These are phyloP conservation scores for Cystobasidium sp. DNA, from an alignment of 1,284 basidiomycete species.

Conservation along the genomic window DNA sequence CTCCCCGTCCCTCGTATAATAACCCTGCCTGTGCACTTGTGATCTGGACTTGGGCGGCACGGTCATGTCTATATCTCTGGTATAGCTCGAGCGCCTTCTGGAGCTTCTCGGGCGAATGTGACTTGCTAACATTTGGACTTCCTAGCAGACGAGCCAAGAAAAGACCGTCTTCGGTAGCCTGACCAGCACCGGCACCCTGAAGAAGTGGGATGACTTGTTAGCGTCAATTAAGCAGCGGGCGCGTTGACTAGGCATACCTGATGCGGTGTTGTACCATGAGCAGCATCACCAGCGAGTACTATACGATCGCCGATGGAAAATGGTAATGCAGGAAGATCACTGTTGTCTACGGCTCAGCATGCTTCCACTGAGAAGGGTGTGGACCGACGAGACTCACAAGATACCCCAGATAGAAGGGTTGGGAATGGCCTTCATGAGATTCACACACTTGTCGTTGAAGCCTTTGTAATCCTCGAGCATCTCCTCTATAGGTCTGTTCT, in stretches of 20 bases:
- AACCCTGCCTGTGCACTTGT: slow-evolving; percentile 50
- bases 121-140: slow-evolving; percentile 48
- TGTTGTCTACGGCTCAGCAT: slow-evolving; percentile 47
- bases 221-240: slow-evolving; percentile 15
- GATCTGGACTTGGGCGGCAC: slow-evolving; percentile 51
- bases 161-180: slow-evolving; percentile 55
- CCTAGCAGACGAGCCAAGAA: slow-evolving; percentile 53
- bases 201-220: slow-evolving; percentile 49
- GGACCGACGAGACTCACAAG: slow-evolving; percentile 47
- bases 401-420: slow-evolving; percentile 46
- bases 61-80: slow-evolving; percentile 50
- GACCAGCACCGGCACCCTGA: slow-evolving; percentile 55
- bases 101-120: slow-evolving; percentile 24
- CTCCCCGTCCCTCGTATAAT: slow-evolving; percentile 49
- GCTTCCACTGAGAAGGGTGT: slow-evolving; percentile 37
- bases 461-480: slow-evolving; percentile 53
- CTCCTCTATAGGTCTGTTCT: slow-evolving; percentile 50
- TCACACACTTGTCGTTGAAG: slow-evolving; percentile 49
- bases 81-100: slow-evolving; percentile 49
- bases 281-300: slow-evolving; percentile 54
- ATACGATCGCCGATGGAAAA: slow-evolving; percentile 51
- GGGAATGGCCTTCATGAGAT: slow-evolving; percentile 50
- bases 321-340: slow-evolving; percentile 47
- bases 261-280: slow-evolving; percentile 36
- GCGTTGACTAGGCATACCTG: neutral